These are phyloP conservation scores for Theileria equi DNA, from an alignment of 169 alveolate genomes.

Conservation along the genomic window DNA sequence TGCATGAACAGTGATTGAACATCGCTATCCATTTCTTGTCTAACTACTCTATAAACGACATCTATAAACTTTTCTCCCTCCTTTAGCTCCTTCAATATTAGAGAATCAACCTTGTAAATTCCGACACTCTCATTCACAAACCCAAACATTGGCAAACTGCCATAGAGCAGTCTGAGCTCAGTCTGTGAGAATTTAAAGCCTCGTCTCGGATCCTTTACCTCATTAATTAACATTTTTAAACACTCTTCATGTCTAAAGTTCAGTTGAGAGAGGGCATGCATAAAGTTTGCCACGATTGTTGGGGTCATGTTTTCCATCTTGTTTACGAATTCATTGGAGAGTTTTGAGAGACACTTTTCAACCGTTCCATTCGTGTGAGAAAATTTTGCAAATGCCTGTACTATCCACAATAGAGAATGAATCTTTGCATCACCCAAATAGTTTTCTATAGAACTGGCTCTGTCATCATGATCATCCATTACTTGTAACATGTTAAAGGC, in stretches of 20 bases:
- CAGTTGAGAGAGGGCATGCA: slow-evolving; percentile 26
- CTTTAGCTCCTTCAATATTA: slow-evolving; percentile 28
- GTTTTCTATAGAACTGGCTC: background rate
- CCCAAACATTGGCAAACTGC: slow-evolving; percentile 18
- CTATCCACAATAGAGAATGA: slow-evolving; percentile 59
- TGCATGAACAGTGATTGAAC: slow-evolving; percentile 5
- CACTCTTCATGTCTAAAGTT: slow-evolving; percentile 22
- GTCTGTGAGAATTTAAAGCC: slow-evolving; percentile 32
- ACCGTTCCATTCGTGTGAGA: slow-evolving; percentile 33
- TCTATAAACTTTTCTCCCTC: slow-evolving; percentile 1
- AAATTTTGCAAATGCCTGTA: slow-evolving; percentile 43
- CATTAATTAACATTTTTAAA: slow-evolving; percentile 34
- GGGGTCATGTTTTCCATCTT: slow-evolving; percentile 34
- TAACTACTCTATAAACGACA: background rate
- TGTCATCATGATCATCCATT: background rate
- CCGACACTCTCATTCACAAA: slow-evolving; percentile 17
- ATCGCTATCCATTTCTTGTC: background rate
- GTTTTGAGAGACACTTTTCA: slow-evolving; percentile 27
- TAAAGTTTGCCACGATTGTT: background rate
- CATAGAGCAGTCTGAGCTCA: slow-evolving; percentile 10
- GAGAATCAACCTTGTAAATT: slow-evolving; percentile 2
- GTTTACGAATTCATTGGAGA: slow-evolving; percentile 44
- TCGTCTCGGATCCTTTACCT: slow-evolving; percentile 42
- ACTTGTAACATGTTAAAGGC: slow-evolving; percentile 37
- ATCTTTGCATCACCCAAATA: slow-evolving; percentile 32